A percentile compares a stretch with the other conserved stretches of the same genome.
Evolutionary conservation across 2,329 filamentous ascomycete species (phyloP).

Genomic region (Bipolaris cookei): DNA sequence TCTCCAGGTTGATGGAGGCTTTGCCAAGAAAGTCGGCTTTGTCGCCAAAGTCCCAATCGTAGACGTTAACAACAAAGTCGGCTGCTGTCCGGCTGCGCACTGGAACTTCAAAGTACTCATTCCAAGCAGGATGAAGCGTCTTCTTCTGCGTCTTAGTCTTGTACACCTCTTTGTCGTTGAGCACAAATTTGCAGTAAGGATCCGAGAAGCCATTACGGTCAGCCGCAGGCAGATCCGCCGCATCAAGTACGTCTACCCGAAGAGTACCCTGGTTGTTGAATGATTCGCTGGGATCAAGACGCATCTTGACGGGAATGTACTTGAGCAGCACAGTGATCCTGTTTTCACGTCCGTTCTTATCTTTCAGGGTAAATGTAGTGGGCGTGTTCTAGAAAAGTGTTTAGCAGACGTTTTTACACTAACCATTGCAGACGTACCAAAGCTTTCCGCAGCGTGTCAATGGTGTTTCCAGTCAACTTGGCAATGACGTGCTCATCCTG

Average conservation of each 20-base stretch:
- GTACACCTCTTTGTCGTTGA: constrained; percentile 88
- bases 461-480: constrained; percentile 81
- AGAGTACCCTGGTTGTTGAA: constrained; percentile 99
- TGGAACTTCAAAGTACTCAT: constrained; percentile 88
- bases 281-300: constrained; percentile 89
- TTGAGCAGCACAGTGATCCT: constrained; percentile 91
- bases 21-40: constrained; percentile 89
- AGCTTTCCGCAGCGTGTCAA: constrained; percentile 86
- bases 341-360: constrained; percentile 75
- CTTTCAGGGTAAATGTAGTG: constrained; percentile 79
- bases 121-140: constrained; percentile 92
- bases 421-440: constrained; percentile 63
- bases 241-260: constrained; percentile 91
- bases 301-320: constrained; percentile 93
- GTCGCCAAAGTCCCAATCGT: constrained; percentile 96
- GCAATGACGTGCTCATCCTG: constrained; percentile 77
- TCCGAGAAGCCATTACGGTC: constrained; percentile 97
- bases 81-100: constrained; percentile 84
- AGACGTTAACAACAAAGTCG: constrained; percentile 82
- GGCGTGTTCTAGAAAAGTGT: constrained; percentile 77
- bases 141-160: constrained; percentile 98
- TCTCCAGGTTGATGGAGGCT: constrained; percentile 74
- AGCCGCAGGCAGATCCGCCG: constrained; percentile 83
- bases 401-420: constrained; percentile 15
- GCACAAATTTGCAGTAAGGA: constrained; percentile 91